Conservation (phyloP, 2,329 filamentous ascomycete species). For the Calycina marina region DNA sequence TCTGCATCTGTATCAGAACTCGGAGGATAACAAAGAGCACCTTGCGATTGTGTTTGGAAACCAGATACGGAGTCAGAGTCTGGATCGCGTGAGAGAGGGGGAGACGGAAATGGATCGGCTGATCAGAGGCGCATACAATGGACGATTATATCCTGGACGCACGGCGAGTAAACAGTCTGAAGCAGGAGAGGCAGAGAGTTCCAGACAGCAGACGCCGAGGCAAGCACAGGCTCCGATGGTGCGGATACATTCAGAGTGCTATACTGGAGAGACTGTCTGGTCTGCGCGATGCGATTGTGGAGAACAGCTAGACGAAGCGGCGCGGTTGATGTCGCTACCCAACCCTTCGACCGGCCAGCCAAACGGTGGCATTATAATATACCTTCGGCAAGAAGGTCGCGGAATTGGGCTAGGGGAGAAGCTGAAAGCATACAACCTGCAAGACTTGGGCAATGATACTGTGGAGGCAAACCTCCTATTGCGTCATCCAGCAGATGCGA, state of each 20-base stretch:
- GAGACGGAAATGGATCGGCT: conserved; percentile 85
- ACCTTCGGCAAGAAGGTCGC: conserved; percentile 87
- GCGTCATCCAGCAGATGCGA: conserved; percentile 82
- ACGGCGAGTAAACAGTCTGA: conserved; percentile 36
- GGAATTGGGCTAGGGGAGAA: conserved; percentile 93
- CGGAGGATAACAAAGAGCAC: conserved; percentile 88
- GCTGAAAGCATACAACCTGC: conserved; percentile 93
- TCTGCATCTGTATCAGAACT: conserved; percentile 85
- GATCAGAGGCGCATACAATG: conserved; percentile 86
- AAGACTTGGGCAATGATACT: conserved; percentile 93
- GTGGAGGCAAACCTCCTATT: conserved; percentile 89
- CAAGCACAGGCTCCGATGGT: conserved; percentile 47
- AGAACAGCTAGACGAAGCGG: conserved; percentile 93
- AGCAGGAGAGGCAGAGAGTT: conserved; percentile 4
- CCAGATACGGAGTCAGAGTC: conserved; percentile 57
- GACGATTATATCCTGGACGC: conserved; percentile 72
- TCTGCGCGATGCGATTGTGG: conserved; percentile 95
- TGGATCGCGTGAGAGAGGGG: conserved; percentile 57
- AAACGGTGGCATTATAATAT: conserved; percentile 80
- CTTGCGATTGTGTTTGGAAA: conserved; percentile 92
- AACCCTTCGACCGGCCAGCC: conserved; percentile 24
- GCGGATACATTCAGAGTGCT: conserved; percentile 94
- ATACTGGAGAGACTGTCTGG: conserved; percentile 97
- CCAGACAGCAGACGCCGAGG: conserved; percentile 1
- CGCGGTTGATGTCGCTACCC: conserved; percentile 74